phyloP scores from a whole-genome alignment of 2,329 filamentous ascomycete species.

The Stagonosporopsis rhizophila region DNA sequence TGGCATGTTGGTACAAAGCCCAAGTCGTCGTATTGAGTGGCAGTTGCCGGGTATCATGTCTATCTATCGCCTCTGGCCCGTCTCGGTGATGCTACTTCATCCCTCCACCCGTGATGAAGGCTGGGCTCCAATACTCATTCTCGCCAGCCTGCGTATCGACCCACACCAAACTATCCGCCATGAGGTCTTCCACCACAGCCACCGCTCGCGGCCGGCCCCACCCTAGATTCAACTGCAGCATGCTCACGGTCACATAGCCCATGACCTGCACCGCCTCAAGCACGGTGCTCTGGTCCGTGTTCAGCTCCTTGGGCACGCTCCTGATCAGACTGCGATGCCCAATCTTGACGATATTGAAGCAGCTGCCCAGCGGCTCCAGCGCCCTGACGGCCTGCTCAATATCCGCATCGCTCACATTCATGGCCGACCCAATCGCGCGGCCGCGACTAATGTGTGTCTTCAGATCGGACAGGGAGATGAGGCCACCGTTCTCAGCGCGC shows the following conservation, averaged over 20 bases:
- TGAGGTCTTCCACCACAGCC: constrained; percentile 88
- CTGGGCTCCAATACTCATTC: constrained; percentile 92
- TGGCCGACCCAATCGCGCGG: constrained; percentile 69
- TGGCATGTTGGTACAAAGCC: neutral
- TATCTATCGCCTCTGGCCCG: neutral
- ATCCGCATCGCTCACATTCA: constrained; percentile 89
- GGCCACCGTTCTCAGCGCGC: constrained; percentile 86
- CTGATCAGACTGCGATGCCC: constrained; percentile 87
- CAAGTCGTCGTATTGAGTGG: neutral
- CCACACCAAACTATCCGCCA: constrained; percentile 92
- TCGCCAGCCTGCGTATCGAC: constrained; percentile 85
- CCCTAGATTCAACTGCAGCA: constrained; percentile 83
- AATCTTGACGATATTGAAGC: constrained; percentile 84
- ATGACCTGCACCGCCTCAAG: constrained; percentile 89
- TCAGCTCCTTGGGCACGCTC: constrained; percentile 92
- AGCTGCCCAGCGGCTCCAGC: constrained; percentile 83
- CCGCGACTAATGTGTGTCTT: constrained; percentile 75
- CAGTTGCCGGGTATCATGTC: constrained; percentile 23
- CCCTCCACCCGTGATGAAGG: constrained; percentile 63
- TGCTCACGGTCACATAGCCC: constrained; percentile 87
- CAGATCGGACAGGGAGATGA: constrained; percentile 85
- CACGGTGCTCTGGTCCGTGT: constrained; percentile 90
- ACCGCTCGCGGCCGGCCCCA: constrained; percentile 87
- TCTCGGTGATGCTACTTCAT: neutral
- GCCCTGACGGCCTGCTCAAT: constrained; percentile 88